A percentile compares a stretch with the other conserved stretches of the same genome.
Conservation (phyloP, 805 yeast genomes). For the Tanozyma kutaoensis region DNA sequence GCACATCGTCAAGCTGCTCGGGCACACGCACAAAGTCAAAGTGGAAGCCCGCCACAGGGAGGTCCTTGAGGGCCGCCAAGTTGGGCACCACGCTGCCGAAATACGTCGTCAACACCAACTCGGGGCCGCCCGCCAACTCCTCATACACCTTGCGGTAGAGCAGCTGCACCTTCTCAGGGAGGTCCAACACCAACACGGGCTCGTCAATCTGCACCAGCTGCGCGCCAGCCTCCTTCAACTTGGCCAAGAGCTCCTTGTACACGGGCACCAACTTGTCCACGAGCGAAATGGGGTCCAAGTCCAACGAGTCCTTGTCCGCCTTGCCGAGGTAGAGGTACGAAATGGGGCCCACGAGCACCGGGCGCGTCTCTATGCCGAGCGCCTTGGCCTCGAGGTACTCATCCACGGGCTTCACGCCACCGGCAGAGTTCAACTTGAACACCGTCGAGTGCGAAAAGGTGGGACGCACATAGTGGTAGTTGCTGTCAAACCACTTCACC, state of each 20-base stretch:
- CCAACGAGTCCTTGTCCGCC: conserved; percentile 95
- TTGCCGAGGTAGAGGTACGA: conserved; percentile 92
- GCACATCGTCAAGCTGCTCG: conserved; percentile 84
- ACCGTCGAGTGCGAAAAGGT: conserved; percentile 91
- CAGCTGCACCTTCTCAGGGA: conserved; percentile 69
- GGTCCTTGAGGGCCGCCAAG: conserved; percentile 73
- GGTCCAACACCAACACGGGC: conserved; percentile 91
- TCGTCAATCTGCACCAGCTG: conserved; percentile 92
- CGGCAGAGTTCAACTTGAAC: conserved; percentile 70
- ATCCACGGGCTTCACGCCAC: conserved; percentile 89
- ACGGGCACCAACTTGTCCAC: conserved; percentile 87
- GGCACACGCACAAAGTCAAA: conserved; percentile 94
- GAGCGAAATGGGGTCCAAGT: conserved; percentile 83
- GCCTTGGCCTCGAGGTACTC: conserved; percentile 97
- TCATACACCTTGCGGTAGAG: conserved; percentile 86
- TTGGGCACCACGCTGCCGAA: conserved; percentile 98
- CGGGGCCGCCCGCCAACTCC: conserved; percentile 62
- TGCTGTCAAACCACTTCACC: conserved; percentile 99
- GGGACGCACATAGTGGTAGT: conserved; percentile 99
- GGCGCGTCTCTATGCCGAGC: conserved; percentile 93
- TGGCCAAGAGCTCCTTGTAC: conserved; percentile 76
- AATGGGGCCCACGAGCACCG: conserved; percentile 93
- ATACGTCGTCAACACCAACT: conserved; percentile 78
- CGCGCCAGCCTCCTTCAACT: conserved; percentile 92
- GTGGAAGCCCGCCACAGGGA: conserved; percentile 94